Base-by-base conservation (phyloP, 768 basidiomycete genomes). In the Lactifluus piperatus region DNA sequence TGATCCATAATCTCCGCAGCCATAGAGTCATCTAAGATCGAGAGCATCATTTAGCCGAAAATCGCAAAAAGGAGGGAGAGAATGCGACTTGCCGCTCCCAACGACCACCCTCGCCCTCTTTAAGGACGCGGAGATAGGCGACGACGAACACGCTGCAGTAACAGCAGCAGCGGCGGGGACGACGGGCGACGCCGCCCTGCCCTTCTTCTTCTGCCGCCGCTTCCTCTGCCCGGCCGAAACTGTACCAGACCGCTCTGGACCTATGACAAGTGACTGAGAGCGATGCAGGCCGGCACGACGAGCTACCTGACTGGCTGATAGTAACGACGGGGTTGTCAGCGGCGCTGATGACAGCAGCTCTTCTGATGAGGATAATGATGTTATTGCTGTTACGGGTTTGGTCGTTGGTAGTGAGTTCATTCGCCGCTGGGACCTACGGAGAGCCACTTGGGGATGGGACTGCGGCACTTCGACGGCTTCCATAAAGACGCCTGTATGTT, bases 401-500 rank as follows among this genome's bases (percentile, higher is more conserved):
- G 26, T 27, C 7, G 16, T 30, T 22, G 26, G 27, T 27, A 27
- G 41, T 27, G 37, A 32, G 37, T 54, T 63, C 16, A 22, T 37
- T 57, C 62, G 36, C 65, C 70, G 45, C 63, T 64, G 54, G 11
- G 4, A 16, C 66, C 65, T 43, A 58, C 62, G 65, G 27, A 74
- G 36, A 51, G 18, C 67, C 0, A 34, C 34, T 11, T 11, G 34
- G 11, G 34, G 13, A 9, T 65, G 69, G 18, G 76, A 62, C 9
- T 71, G 70, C 13, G 79, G 78, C 48, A 80, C 73, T 49, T 77
- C 76, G 13, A 82, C 81, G 3, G 77, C 76, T 13, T 83, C 83
- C 72, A 82, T 69, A 59, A 80, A 64, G 5, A 75, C 65, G 32
- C 80, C 69, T 68, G 76, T 79, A 57, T 81, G 78, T 68, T 82